Base-by-base conservation (phyloP, 805 yeast genomes). In the Pichia occidentalis region DNA sequence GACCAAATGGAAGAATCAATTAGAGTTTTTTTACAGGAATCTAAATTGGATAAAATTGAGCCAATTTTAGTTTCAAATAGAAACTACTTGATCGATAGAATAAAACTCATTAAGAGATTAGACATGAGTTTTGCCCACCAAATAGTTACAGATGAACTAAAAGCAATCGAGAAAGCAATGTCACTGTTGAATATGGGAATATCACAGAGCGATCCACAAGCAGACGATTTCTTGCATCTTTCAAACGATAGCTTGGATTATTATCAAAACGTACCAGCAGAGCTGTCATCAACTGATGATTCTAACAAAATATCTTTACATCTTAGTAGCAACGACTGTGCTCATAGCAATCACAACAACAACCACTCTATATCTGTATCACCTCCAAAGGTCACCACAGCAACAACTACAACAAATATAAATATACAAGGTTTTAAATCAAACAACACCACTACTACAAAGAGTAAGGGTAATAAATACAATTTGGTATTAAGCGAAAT, bases 151-250 rank as follows among this genome's bases (percentile, higher is more conserved):
- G 52, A 51, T 38, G 64, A 60, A 34, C 28, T 54, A 7, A 26
- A 34, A 14, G 53, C 63, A 1, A 47, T 57, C 8, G 26, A 44
- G 20, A 47, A 48, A 29, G 55, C 59, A 12, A 32, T 56, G 16
- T 27, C 21, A 11, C 41, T 56, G 19, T 41, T 58, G 10, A 43
- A 43, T 4, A 47, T 52, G 11, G 51, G 46, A 10, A 31, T 19
- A 6, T 18, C 29, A 11, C 17, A 22, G 10, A 18, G n/a, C 5
- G 13, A 33, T 3, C 11, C 25, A 3, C 23, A 33, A 32, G 18
- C 16, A 31, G 11, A 13, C 19, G n/a, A 25, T n/a, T 11, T 26
- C 32, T 13, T 28, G 19, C 1, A 28, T 20, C 12, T 28, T 4
- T 28, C 43, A n/a, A 32, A 33, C 12, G 41, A 40, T 18, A 42